Percentiles rank a stretch among this genome's conserved stretches.
These are phyloP conservation scores for Pestalotiopsis sp. DNA, from an alignment of 2,329 filamentous ascomycete species.

Conservation along the genomic window DNA sequence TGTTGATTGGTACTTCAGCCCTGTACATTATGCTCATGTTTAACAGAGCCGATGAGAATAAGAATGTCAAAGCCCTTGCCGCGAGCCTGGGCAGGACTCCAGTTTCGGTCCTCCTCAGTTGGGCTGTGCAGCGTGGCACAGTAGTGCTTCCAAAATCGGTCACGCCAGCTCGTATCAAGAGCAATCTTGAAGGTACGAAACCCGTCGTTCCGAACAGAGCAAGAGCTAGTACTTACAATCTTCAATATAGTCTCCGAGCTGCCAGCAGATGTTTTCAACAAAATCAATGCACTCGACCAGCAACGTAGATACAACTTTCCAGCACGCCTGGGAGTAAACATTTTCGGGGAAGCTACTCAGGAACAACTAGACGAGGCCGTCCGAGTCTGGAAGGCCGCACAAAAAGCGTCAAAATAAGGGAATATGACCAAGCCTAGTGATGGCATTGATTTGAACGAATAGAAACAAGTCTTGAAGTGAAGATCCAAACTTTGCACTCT, in stretches of 20 bases:
- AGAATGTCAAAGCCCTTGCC: constrained; percentile 53
- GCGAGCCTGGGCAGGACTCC: constrained; percentile 53
- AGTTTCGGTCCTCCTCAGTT: constrained; percentile 55
- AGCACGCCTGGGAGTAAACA: constrained; percentile 41
- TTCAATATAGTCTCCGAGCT: constrained; percentile 17
- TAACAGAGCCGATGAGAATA: constrained; percentile 31
- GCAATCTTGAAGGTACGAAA: constrained; percentile 41
- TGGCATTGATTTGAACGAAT: neutral
- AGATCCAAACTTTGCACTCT: neutral
- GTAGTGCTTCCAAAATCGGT: constrained; percentile 58
- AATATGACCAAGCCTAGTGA: neutral
- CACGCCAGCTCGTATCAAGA: constrained; percentile 51
- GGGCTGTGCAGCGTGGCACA: constrained; percentile 56
- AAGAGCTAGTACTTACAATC: neutral
- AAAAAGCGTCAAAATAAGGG: constrained; percentile 13
- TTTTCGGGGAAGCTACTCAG: constrained; percentile 43
- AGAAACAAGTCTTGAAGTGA: neutral
- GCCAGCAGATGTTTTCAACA: constrained; percentile 36
- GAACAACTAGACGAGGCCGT: constrained; percentile 38
- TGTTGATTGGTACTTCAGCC: neutral
- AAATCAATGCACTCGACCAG: constrained; percentile 40
- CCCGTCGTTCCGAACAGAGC: neutral
- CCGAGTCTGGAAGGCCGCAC: constrained; percentile 36
- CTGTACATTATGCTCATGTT: neutral
- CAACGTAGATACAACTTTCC: constrained; percentile 47